Evolutionary conservation across 345 rosid genomes (phyloP), one percentile per base, ranked within the genome.

Genomic region (Rhodamnia argentea): DNA sequence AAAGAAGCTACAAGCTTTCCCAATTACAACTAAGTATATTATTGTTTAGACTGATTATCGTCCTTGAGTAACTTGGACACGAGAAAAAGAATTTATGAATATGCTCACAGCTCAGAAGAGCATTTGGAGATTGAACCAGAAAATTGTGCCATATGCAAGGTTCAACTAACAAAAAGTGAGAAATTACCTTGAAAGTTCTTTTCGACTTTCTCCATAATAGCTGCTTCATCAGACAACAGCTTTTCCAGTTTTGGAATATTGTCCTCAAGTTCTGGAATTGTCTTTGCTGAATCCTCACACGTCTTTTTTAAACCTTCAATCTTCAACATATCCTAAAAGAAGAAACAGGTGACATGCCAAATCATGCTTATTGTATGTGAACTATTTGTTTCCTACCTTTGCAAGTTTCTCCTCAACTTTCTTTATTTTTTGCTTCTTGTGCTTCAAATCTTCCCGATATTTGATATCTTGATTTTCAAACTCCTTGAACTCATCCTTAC

Each of bases 391-490:
- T 64, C 84, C 75, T 89, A 97, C 99, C 96, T 96, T 97, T 83
- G 91, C 92, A 88, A 94, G 87, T 90, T 95, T 97, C 83, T 94
- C 99, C 86, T 97, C 98, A 32, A 96, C 93, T 89, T 96, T 97
- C 93, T 95, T 97, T 70, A 97, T 91, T 93, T 96, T 97, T 90
- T 96, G 99, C 90, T 97, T 97, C 94, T 88, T 88, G 91, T 97
- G 99, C 94, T 94, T 96, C 88, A 94, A 85, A 90, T 96, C 98
- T 89, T 97, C 99, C 85, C 98, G 91, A 86, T 94, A 91, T 85
- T 97, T 96, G 87, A 97, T 95, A 88, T 96, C 99, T 88, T 94
- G 98, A 92, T 98, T 93, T 92, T 97, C 98, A 90, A 97, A 97
- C 85, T 97, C 99, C 92, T 94, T 96, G 82, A 97, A 97, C 84